Conservation (phyloP, 2,329 filamentous ascomycete species). For the Dactylellina cionopaga region DNA sequence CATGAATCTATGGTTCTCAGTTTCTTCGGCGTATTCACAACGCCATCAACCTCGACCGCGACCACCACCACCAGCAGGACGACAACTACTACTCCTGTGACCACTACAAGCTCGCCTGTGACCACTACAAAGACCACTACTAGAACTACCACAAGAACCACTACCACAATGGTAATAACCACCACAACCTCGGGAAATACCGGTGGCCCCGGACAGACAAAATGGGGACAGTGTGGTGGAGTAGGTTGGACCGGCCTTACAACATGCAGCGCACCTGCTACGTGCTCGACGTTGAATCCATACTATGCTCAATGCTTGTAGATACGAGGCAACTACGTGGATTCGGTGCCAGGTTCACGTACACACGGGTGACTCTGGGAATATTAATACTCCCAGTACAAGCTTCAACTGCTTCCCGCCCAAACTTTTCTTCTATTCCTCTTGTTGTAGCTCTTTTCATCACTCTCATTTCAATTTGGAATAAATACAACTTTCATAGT, state of each 20-base stretch:
- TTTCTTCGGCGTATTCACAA: constrained; percentile 33
- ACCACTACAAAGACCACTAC: neutral
- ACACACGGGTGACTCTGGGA: no score
- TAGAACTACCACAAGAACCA: neutral
- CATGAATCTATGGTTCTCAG: constrained; percentile 54
- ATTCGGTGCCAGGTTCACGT: no score
- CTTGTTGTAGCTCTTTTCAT: no score
- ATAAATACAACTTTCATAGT: no score
- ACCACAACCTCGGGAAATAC: neutral
- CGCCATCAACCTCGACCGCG: neutral
- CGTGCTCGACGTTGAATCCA: constrained; percentile 35
- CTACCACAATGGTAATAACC: neutral
- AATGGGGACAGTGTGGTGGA: constrained; percentile 38
- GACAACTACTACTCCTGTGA: neutral
- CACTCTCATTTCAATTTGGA: no score
- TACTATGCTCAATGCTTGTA: constrained; percentile 42
- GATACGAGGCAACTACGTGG: no score
- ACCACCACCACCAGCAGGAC: constrained; percentile 3
- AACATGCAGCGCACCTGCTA: constrained; percentile 3
- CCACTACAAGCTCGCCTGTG: neutral
- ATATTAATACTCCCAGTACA: no score
- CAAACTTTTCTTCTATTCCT: no score
- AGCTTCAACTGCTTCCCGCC: no score
- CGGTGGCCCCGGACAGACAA: neutral
- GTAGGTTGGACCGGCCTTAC: constrained; percentile 27